Conservation (phyloP, 2,329 filamentous ascomycete genomes). For the Taxawa tesnikishii region DNA sequence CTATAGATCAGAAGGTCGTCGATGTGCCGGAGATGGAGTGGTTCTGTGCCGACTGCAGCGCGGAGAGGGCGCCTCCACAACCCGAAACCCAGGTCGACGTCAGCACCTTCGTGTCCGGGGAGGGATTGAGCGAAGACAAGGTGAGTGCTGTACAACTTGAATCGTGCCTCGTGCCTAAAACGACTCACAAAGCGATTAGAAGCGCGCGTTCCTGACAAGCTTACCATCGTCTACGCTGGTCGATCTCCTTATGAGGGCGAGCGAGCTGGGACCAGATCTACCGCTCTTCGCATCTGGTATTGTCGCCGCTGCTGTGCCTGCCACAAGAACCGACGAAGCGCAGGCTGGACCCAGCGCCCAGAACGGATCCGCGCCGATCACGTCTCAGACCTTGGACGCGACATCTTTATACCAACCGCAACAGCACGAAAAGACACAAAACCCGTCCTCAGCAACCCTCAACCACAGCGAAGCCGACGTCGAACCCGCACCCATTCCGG, state of each 20-base stretch:
- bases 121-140: conserved; percentile 27
- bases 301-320: too few species aligned
- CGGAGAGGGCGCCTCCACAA: conserved; percentile 30
- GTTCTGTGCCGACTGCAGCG: conserved; percentile 55
- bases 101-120: conserved; percentile 24
- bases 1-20: conserved; percentile 58
- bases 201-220: conserved; percentile 33
- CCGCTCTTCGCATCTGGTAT: conserved; percentile 53
- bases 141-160: too few species aligned
- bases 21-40: conserved; percentile 55
- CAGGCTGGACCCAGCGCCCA: too few species aligned
- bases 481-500: conserved; percentile 8
- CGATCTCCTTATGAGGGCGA: conserved; percentile 50
- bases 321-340: too few species aligned
- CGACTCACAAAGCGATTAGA: too few species aligned
- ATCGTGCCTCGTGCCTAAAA: too few species aligned
- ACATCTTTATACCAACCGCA: too few species aligned
- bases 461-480: conserved; percentile 19
- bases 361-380: too few species aligned
- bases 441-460: conserved; percentile 9
- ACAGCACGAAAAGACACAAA: too few species aligned
- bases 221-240: conserved; percentile 52
- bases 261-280: conserved; percentile 49
- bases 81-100: conserved; percentile 23
- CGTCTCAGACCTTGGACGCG: too few species aligned